A percentile compares a stretch with the other conserved stretches of the same genome.
phyloP scores from a whole-genome alignment of 495 filamentous ascomycete species.

The Pyrenula massariospora region DNA sequence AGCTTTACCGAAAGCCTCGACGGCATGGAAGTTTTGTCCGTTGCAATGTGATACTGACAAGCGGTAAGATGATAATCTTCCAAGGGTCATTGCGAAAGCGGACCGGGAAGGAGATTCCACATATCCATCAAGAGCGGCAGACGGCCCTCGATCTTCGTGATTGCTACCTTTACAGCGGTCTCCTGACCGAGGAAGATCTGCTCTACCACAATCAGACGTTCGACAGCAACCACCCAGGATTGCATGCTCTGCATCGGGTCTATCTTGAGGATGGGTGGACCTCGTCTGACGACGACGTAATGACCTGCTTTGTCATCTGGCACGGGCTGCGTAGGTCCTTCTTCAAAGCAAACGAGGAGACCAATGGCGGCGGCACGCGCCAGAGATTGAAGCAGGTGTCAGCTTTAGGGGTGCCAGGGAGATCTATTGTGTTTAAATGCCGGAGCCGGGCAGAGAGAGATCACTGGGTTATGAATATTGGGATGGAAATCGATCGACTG shows the following conservation, averaged over 20 bases:
- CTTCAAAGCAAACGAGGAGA: slow-evolving; percentile 41
- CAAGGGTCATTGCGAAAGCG: slow-evolving; percentile 43
- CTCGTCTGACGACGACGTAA: slow-evolving; percentile 56
- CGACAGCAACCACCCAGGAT: slow-evolving; percentile 54
- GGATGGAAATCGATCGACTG: slow-evolving; percentile 60
- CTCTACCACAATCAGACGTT: slow-evolving; percentile 61
- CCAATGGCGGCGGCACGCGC: slow-evolving; percentile 28
- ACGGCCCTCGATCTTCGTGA: slow-evolving; percentile 48
- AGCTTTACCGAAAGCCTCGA: slow-evolving; percentile 55
- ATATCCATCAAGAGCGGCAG: slow-evolving; percentile 53
- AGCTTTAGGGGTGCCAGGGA: slow-evolving; percentile 47
- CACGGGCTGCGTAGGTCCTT: slow-evolving; percentile 47
- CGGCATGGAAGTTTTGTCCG: slow-evolving; percentile 51
- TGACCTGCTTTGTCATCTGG: slow-evolving; percentile 66
- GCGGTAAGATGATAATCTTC: slow-evolving; percentile 55
- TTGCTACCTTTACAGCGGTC: slow-evolving; percentile 63
- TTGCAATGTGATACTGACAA: slow-evolving; percentile 50
- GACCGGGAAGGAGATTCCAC: slow-evolving; percentile 44
- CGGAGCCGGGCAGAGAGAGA: slow-evolving; percentile 62
- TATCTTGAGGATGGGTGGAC: slow-evolving; percentile 58
- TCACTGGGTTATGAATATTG: slow-evolving; percentile 63
- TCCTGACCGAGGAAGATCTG: slow-evolving; percentile 54
- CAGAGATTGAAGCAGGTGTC: slow-evolving; percentile 38
- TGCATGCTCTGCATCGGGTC: slow-evolving; percentile 50
- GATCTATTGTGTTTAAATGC: slow-evolving; percentile 61